Base-by-base conservation (phyloP, 352 stramenopile species). In the Globisporangium apiculatum region DNA sequence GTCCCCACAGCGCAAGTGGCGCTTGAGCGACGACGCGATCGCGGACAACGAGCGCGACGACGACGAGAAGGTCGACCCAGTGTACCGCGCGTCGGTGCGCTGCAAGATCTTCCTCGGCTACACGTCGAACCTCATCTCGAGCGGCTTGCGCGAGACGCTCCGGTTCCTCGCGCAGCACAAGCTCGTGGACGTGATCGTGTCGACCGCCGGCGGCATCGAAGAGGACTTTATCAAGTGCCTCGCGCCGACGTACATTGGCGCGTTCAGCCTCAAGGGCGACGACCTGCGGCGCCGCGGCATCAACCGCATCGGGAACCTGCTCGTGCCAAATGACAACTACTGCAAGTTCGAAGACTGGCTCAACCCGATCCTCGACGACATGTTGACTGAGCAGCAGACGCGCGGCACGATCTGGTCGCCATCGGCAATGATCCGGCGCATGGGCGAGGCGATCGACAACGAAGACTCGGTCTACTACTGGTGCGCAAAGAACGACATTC, bases 171-270 rank as follows among this genome's bases (percentile, higher is more conserved):
- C 93, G 18, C 82, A 99, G 68, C 96, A 99, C 79, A 98, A 98
- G 61, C 96, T 99, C 84, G 83, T 99, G 46, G 97, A 99, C 70
- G 89, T 96, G 18, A 96, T 99, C 57, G 95, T 99, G 14, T 91
- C 89, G 35, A 97, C 87, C 0, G 88, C 82, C 31, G 91, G 91
- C 36, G 91, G 92, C 57, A 87, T 97, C 49, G 90, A 98, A 61
- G 98, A 99, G 72, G 98, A 99, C 75, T 97, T 99, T 42, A 99
- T 99, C 68, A 99, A 99, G 82, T 99, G 97, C 68, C 91, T 99
- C 53, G 90, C 95, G 47, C 93, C 91, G 12, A 99, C 97, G 11
- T 99, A 97, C 75, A 89, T 99, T 51, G 98, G 98, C 15, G 96
- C 99, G 62, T 99, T 99, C 65, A 78, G 85, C 35, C 76, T 99